Evolutionary conservation across 176 grass and related monocot species (phyloP), one percentile per base, ranked within the genome.

Genomic region (Hsuehochloa calcarea): DNA sequence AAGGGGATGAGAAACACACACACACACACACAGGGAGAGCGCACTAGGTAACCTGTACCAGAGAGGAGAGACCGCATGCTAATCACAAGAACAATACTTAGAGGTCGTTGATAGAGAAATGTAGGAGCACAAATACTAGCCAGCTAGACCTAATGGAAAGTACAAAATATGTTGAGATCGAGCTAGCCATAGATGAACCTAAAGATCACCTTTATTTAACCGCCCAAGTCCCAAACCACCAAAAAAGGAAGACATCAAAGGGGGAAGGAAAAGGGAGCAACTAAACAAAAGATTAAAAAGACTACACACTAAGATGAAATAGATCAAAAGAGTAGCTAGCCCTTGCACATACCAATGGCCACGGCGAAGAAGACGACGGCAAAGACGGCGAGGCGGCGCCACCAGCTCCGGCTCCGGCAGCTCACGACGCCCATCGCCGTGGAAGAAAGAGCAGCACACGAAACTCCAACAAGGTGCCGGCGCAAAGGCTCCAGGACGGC

Each of bases 331-430:
- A 14, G 62, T 7, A 37, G 77, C 8, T 6, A 68, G 39, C 6
- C 8, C 34, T 29, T 11, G 17, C 25, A 65, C 81, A 22, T 64
- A 89, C 87, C 87, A 77, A 47, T 50, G 38, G 75, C 87, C 38
- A 39, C 59, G 22, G 59, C 68, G 68, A 89, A 66, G 75, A 89
- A 22, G 58, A 84, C 23, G 20, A 64, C 23, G 1, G 11, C 31
- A 23, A 58, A 12, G 47, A 35, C 43, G 60, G 17, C 50, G 46
- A 1, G 34, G 86, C 80, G 10, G 23, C 81, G 67, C 35, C 38
- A 64, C 16, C 70, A 44, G 3, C 45, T 12, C 69, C 16, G 14
- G 5, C 50, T 17, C 63, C 70, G 61, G 65, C 75, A 9, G 74
- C 56, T 37, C 66, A 54, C 34, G 65, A 6, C 72, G 65, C 55